Base-by-base conservation (phyloP, 176 grass and related monocot species). In the Zea luxurians region DNA sequence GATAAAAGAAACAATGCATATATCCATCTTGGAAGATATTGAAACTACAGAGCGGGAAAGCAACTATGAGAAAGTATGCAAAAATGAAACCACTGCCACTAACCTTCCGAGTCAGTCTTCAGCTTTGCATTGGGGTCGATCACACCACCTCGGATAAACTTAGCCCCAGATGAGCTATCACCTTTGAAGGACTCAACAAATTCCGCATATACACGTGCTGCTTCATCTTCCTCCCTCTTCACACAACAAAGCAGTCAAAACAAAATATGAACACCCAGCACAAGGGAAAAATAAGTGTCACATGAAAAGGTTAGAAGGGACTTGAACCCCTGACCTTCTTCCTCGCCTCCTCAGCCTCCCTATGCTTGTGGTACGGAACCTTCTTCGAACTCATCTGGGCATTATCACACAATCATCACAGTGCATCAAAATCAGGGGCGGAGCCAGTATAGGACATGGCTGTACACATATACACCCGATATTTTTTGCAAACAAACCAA, bases 91-190 rank as follows among this genome's bases (percentile, higher is more conserved):
- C 34, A 4, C 4, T 52, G 68, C 88, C 73, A 81, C 87, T 87
- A 76, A 95, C 96, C 96, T 99, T 95, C 89, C 37, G 79, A 57
- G 81, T 86, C 86, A 66, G 57, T 63, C 78, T 88, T 92, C 16
- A 90, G 85, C 84, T 89, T 99, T n/a, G 87, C 90, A 79, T 99
- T 99, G 18, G 96, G 96, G 71, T 99, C 96, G n/a, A 99, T 99
- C 49, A 95, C 87, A 17, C 96, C 96, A 59, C 96, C 96, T 77
- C 92, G 85, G 75, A 99, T 92, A 83, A 99, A 99, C 81, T 93
- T 99, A 0, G 96, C 86, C 41, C 88, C 96, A 48, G 90, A 85
- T 57, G 80, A 48, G 44, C 46, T 86, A 11, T 99, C 92, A 17
- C 83, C 90, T 84, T 99, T 87, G 78, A 95, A 99, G 45, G 96